These are phyloP conservation scores for Penicillium silybi DNA, from an alignment of 495 filamentous ascomycete species.

Conservation along the genomic window DNA sequence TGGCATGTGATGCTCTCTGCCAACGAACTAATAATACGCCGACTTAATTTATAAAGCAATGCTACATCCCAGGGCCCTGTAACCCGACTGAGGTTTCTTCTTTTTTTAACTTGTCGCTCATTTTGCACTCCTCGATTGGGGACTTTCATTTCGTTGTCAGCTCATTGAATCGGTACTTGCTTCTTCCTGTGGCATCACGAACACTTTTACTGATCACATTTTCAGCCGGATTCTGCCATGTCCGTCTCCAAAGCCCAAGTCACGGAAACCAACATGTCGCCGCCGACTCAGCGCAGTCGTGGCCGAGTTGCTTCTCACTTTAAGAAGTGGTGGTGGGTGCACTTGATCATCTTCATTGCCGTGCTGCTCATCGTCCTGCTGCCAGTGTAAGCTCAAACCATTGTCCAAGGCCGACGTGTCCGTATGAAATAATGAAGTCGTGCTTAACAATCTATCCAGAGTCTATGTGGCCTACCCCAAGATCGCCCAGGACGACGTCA, in stretches of 20 bases:
- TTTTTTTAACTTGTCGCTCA: slow-evolving; percentile 4
- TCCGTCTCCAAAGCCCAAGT: slow-evolving; percentile 24
- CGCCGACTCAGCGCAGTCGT: slow-evolving; percentile 29
- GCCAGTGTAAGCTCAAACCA: slow-evolving; percentile 55
- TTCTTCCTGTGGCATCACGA: not conserved
- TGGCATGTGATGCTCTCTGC: not conserved
- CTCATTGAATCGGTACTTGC: not conserved
- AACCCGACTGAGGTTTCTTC: not conserved
- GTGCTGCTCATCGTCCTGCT: slow-evolving; percentile 58
- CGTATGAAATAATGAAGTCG: not conserved
- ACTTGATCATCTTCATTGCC: slow-evolving; percentile 56
- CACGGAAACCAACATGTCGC: slow-evolving; percentile 10
- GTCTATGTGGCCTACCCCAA: slow-evolving; percentile 69
- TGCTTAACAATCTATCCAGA: slow-evolving; percentile 33
- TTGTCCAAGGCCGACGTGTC: no score
- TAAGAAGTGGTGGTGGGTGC: slow-evolving; percentile 69
- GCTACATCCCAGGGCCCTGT: not conserved
- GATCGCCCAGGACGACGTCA: slow-evolving; percentile 66
- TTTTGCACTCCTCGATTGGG: not conserved
- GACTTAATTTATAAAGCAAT: slow-evolving; percentile 1
- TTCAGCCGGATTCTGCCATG: slow-evolving; percentile 14
- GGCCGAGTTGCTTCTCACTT: slow-evolving; percentile 42
- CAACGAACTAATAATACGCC: not conserved
- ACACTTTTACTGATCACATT: not conserved
- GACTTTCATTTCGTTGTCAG: not conserved